phyloP scores from a whole-genome alignment of 805 yeast species.

The Saccharomycopsis sp. region DNA sequence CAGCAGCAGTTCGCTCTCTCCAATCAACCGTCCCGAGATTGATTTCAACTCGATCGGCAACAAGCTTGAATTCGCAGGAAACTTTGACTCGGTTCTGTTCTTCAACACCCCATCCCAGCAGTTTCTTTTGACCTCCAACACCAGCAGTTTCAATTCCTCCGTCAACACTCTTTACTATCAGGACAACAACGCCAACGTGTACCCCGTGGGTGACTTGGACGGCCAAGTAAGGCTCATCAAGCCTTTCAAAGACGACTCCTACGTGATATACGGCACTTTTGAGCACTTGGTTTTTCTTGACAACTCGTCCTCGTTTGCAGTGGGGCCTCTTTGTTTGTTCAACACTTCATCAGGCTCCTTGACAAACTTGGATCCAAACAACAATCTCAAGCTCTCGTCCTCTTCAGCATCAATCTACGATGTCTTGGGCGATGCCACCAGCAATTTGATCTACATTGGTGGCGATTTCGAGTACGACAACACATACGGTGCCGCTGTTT shows the following conservation, averaged over 20 bases:
- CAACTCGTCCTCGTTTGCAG: slow-evolving; percentile 1
- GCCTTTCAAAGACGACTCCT: slow-evolving; percentile 10
- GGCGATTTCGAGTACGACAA: slow-evolving; percentile 57
- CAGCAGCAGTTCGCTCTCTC: neutral
- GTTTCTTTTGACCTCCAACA: slow-evolving; percentile 9
- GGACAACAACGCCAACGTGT: slow-evolving; percentile 4
- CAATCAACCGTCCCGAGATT: slow-evolving; percentile 30
- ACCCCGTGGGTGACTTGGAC: slow-evolving; percentile 12
- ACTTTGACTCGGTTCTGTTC: slow-evolving; percentile 17
- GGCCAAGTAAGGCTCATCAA: slow-evolving; percentile 12
- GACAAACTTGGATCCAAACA: slow-evolving; percentile 15
- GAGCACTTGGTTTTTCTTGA: neutral
- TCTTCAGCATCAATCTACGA: slow-evolving; percentile 31
- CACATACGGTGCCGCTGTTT: slow-evolving; percentile 53
- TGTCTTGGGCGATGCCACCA: slow-evolving; percentile 39
- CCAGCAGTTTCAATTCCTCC: slow-evolving; percentile 5
- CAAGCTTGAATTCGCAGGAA: slow-evolving; percentile 20
- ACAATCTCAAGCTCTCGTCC: slow-evolving; percentile 26
- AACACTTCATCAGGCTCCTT: slow-evolving; percentile 10
- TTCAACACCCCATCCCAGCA: slow-evolving; percentile 17
- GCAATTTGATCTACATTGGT: slow-evolving; percentile 59
- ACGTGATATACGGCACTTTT: slow-evolving; percentile 15
- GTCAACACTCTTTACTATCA: slow-evolving; percentile 12
- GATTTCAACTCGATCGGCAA: slow-evolving; percentile 34
- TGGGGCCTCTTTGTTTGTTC: slow-evolving; percentile 10